Conservation (phyloP, 1,139 yeast genomes). For the Geotrichum aggregatum region DNA sequence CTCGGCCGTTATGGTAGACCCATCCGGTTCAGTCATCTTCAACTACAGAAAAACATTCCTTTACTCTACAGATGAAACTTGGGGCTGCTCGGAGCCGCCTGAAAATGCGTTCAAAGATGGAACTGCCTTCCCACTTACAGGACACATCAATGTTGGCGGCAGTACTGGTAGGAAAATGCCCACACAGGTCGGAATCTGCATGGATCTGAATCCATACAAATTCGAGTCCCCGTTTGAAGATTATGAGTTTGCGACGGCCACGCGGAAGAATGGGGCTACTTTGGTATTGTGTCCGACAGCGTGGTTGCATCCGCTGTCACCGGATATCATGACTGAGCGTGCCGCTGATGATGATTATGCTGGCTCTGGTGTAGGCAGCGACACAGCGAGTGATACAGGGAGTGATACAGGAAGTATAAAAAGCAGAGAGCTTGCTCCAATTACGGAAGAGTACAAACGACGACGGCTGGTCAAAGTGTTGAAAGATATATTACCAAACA, state of each 20-base stretch:
- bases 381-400: no score
- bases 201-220: conserved; percentile 87
- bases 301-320: conserved; percentile 60
- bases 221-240: conserved; percentile 72
- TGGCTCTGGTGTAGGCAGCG: neutral
- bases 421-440: no score
- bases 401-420: no score
- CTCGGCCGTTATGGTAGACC: conserved; percentile 63
- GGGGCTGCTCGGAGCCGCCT: conserved; percentile 78
- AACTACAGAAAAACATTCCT: conserved; percentile 76
- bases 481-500: conserved; percentile 26
- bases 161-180: neutral
- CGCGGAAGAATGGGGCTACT: conserved; percentile 47
- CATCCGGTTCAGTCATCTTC: conserved; percentile 54
- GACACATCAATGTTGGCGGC: neutral
- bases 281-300: conserved; percentile 80
- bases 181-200: conserved; percentile 75
- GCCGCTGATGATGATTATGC: conserved; percentile 23
- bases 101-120: conserved; percentile 19
- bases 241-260: conserved; percentile 65
- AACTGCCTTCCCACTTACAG: conserved; percentile 16
- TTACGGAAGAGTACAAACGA: conserved; percentile 11
- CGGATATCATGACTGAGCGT: conserved; percentile 24
- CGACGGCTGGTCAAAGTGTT: conserved; percentile 9
- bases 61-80: conserved; percentile 71